Evolutionary conservation across 2,329 filamentous ascomycete genomes (phyloP).

Genomic region (Neofusicoccum laricinum): DNA sequence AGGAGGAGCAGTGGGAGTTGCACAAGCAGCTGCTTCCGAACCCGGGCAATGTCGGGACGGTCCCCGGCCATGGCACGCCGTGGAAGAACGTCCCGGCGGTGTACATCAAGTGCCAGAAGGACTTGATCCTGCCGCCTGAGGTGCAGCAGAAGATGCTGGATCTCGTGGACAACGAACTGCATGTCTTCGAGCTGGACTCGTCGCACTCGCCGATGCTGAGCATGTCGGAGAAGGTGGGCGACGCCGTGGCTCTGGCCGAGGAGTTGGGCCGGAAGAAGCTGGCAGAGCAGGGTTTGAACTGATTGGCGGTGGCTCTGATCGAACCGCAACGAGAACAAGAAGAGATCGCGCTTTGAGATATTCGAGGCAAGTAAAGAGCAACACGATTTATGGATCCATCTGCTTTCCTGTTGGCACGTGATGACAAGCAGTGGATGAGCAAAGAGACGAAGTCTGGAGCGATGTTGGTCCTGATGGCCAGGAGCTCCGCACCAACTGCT

Average conservation of each 20-base stretch:
- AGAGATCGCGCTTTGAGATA: no score
- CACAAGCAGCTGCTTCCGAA: background rate
- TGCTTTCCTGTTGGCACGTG: no score
- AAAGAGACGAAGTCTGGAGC: no score
- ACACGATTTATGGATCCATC: no score
- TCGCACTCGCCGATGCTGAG: slow-evolving; percentile 29
- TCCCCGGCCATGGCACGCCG: slow-evolving; percentile 18
- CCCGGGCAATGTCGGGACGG: background rate
- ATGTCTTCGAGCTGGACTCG: slow-evolving; percentile 20
- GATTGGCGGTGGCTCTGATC: no score
- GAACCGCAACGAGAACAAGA: no score
- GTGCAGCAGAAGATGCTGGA: slow-evolving; percentile 22
- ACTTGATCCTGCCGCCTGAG: slow-evolving; percentile 22
- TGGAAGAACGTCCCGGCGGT: slow-evolving; percentile 23
- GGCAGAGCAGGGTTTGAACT: background rate
- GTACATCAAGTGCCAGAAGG: slow-evolving; percentile 24
- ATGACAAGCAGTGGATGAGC: no score
- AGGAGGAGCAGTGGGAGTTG: background rate
- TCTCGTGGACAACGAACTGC: slow-evolving; percentile 22
- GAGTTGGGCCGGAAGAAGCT: background rate
- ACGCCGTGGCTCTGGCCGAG: slow-evolving; percentile 18
- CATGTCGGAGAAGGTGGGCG: slow-evolving; percentile 22
- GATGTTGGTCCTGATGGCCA: no score
- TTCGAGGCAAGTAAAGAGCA: no score
- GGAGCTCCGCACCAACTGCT: no score